Conservation (phyloP, 2,329 filamentous ascomycete species). For the Dactylellina drechsleri region DNA sequence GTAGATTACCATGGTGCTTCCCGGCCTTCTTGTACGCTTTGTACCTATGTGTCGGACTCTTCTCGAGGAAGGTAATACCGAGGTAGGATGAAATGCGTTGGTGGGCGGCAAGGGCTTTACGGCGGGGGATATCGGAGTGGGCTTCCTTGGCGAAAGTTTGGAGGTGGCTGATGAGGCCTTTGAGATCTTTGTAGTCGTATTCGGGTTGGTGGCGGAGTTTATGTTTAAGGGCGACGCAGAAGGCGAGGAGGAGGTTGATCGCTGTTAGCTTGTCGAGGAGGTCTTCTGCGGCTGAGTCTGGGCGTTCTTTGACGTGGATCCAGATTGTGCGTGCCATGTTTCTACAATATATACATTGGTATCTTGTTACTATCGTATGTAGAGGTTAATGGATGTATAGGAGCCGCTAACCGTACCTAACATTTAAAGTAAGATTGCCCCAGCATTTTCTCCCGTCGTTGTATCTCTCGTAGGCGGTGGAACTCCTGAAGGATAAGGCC, state of each 20-base stretch:
- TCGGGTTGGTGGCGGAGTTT: conserved; percentile 85
- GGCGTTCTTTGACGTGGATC: conserved; percentile 75
- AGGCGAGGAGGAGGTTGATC: conserved; percentile 81
- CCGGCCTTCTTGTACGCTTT: conserved; percentile 72
- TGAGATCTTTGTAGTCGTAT: conserved; percentile 77
- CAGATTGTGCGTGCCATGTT: conserved; percentile 78
- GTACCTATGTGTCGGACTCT: conserved; percentile 80
- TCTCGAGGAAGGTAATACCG: conserved; percentile 78
- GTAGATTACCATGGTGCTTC: conserved; percentile 78
- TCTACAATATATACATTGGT: conserved; percentile 62
- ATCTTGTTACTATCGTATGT: not conserved
- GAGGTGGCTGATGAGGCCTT: conserved; percentile 75
- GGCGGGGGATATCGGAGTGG: conserved; percentile 65
- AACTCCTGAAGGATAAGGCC: conserved; percentile 77
- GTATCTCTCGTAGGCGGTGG: conserved; percentile 80
- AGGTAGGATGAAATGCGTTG: conserved; percentile 68
- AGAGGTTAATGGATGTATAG: not conserved
- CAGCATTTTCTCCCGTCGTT: conserved; percentile 70
- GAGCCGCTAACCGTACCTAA: conserved; percentile 13
- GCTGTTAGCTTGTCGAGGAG: conserved; percentile 75
- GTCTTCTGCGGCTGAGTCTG: conserved; percentile 70
- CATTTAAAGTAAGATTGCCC: conserved; percentile 25
- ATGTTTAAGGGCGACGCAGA: conserved; percentile 81
- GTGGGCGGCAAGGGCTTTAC: conserved; percentile 19
- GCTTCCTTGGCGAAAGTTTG: conserved; percentile 77